Percentiles rank a stretch among this genome's conserved stretches.
Conservation (phyloP, 179 eudicot genomes). For the Amaranthus tricolor region DNA sequence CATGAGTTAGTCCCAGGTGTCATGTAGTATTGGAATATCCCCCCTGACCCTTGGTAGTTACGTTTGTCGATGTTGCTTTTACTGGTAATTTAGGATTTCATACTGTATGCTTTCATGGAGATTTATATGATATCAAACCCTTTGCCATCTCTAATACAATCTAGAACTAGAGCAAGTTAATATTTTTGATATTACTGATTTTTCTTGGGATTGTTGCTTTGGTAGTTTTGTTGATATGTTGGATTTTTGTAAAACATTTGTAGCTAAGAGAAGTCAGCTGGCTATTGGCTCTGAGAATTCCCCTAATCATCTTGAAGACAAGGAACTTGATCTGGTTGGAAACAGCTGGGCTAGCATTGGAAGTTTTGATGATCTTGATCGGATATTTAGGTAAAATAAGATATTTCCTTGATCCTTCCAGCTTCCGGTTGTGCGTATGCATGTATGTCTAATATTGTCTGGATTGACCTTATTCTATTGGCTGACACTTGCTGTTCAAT, state of each 20-base stretch:
- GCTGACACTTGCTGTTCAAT: not conserved
- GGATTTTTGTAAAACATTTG: slow-evolving; percentile 17
- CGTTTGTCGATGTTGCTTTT: not conserved
- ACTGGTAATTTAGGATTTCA: slow-evolving; percentile 1
- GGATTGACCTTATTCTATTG: slow-evolving; percentile 1
- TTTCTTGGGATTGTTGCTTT: too few relatives aligned
- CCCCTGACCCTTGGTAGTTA: not conserved
- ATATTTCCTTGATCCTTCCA: slow-evolving; percentile 16
- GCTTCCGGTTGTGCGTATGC: not conserved
- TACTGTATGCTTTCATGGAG: not conserved
- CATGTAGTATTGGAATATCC: not conserved
- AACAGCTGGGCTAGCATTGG: slow-evolving; percentile 84
- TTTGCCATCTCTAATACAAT: slow-evolving; percentile 30
- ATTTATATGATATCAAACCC: slow-evolving; percentile 19
- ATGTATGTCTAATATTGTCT: not conserved
- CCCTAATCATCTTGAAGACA: slow-evolving; percentile 44
- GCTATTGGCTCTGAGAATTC: slow-evolving; percentile 41
- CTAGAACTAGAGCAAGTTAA: not conserved
- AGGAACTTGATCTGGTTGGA: slow-evolving; percentile 60
- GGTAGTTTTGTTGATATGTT: not conserved
- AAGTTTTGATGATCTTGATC: slow-evolving; percentile 85
- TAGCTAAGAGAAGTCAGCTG: slow-evolving; percentile 39
- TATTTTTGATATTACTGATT: not conserved
- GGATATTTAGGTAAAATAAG: slow-evolving; percentile 66
- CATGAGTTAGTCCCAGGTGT: not conserved